Evolutionary conservation across 345 rosid species (phyloP).

Genomic region (Rhodamnia argentea): DNA sequence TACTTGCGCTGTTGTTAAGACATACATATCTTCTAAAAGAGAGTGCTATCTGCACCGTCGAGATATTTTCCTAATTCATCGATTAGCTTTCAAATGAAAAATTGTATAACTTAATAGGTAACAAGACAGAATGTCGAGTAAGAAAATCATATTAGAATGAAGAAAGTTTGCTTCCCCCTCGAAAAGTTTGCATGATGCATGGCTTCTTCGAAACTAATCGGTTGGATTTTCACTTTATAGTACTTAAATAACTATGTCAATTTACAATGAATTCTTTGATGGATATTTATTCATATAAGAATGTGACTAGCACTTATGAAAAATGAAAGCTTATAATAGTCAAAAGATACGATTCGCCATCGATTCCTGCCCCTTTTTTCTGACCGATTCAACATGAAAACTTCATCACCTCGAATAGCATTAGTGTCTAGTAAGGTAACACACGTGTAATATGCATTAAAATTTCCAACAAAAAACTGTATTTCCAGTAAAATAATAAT

Average conservation of each 20-base stretch:
- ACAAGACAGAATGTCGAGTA: no score
- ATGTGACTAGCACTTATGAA: background rate
- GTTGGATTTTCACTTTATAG: background rate
- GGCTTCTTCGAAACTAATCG: background rate
- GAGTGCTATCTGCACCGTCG: no score
- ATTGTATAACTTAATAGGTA: no score
- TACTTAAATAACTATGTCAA: background rate
- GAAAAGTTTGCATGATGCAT: background rate
- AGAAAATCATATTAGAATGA: no score
- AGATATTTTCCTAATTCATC: no score
- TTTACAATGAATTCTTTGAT: background rate
- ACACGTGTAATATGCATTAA: background rate
- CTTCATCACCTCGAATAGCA: background rate
- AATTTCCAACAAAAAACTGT: background rate
- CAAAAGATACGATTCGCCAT: background rate
- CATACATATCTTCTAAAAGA: no score
- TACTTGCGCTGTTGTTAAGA: no score
- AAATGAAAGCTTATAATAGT: background rate
- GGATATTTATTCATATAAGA: background rate
- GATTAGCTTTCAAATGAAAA: no score
- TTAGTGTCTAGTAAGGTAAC: background rate
- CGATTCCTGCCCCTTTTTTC: background rate
- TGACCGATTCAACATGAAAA: background rate
- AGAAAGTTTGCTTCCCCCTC: background rate
- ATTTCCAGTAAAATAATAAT: background rate